Percentiles rank a stretch among this genome's conserved stretches.
Conservation (phyloP, 1,284 basidiomycete species). For the Sporisorium graminicola region DNA sequence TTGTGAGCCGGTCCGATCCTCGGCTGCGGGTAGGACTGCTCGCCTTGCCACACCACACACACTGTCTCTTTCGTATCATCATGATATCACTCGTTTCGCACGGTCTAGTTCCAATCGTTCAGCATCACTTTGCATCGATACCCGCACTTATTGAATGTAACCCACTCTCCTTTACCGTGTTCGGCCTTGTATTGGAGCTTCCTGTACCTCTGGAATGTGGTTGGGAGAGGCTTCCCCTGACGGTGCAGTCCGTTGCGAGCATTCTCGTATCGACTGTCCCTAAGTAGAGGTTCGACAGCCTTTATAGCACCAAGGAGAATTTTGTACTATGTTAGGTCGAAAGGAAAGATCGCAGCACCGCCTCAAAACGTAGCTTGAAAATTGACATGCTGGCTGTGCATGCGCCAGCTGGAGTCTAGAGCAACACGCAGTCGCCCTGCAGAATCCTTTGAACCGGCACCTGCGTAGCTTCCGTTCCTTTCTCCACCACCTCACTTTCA, state of each 20-base stretch:
- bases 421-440: conserved; percentile 6
- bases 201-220: too few relatives aligned
- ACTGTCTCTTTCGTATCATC: not conserved
- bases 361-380: not conserved
- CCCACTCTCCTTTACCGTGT: not conserved
- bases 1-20: not conserved
- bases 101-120: not conserved
- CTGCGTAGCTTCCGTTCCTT: not conserved
- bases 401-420: conserved; percentile 5
- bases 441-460: not conserved
- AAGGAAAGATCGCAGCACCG: not conserved
- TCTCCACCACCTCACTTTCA: not conserved
- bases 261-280: too few relatives aligned
- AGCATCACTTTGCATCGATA: conserved; percentile 9
- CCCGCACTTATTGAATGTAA: conserved; percentile 10
- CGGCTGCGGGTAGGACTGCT: too few relatives aligned
- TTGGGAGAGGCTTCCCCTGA: too few relatives aligned
- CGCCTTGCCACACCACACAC: not conserved
- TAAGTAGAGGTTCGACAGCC: too few relatives aligned
- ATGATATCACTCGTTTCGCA: conserved; percentile 3
- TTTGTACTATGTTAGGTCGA: not conserved
- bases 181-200: not conserved
- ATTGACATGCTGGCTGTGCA: conserved; percentile 16
- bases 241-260: too few relatives aligned
- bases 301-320: not conserved